phyloP scores from a whole-genome alignment of 140 eudicot genomes.

The Oenanthe javanica region DNA sequence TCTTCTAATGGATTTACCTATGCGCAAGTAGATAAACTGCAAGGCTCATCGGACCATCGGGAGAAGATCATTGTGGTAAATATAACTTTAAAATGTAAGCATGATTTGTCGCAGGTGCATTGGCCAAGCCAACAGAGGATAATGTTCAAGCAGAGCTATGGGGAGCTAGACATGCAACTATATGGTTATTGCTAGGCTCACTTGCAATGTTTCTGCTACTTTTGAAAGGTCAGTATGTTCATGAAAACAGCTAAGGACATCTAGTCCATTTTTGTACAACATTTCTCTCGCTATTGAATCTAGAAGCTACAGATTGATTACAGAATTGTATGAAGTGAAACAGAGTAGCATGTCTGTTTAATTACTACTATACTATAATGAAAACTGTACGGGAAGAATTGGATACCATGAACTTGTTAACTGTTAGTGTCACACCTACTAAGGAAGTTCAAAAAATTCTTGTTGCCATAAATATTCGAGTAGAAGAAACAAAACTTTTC shows the following conservation, averaged over 20 bases:
- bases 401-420: neutral
- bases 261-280: neutral
- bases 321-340: neutral
- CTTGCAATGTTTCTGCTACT: neutral
- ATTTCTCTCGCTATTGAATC: neutral
- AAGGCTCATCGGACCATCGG: neutral
- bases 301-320: neutral
- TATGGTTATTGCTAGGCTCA: neutral
- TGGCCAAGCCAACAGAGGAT: neutral
- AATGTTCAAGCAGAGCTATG: neutral
- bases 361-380: neutral
- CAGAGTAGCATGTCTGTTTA: neutral
- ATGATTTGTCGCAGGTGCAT: neutral
- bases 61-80: neutral
- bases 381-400: neutral
- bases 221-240: neutral
- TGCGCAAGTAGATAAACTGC: neutral
- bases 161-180: neutral
- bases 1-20: neutral
- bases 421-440: neutral
- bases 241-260: neutral
- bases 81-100: neutral
- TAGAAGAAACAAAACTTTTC: neutral
- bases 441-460: neutral
- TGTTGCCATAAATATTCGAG: neutral